Conservation (phyloP, 306 rosid genomes). For the Lotus japonicus region DNA sequence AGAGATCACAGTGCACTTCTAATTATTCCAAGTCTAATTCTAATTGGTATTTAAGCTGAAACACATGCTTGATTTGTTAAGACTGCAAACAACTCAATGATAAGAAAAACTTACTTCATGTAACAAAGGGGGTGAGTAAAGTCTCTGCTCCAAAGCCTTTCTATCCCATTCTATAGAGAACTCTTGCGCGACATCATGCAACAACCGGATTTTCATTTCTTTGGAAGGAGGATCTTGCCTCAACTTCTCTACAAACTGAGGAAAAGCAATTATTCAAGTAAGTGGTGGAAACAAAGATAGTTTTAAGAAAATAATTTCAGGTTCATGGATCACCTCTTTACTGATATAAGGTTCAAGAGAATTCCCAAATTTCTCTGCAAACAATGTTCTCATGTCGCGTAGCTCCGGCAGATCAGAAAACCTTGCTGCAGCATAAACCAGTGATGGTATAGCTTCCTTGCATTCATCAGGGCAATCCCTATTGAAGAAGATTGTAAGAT, state of each 20-base stretch:
- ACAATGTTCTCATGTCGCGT: constrained; percentile 59
- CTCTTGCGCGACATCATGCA: constrained; percentile 60
- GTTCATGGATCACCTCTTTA: constrained; percentile 48
- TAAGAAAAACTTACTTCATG: constrained; percentile 29
- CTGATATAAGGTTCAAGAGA: constrained; percentile 40
- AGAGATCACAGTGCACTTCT: neutral
- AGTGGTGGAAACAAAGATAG: constrained; percentile 11
- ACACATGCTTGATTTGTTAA: neutral
- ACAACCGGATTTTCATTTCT: constrained; percentile 64
- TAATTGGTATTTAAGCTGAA: neutral
- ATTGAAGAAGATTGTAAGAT: neutral
- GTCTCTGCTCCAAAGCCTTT: constrained; percentile 55
- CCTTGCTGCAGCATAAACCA: constrained; percentile 83
- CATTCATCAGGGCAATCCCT: constrained; percentile 79
- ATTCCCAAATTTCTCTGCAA: constrained; percentile 48
- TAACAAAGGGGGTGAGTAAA: constrained; percentile 23
- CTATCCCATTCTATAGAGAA: constrained; percentile 59
- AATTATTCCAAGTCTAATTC: neutral
- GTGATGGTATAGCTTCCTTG: constrained; percentile 61
- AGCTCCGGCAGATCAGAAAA: constrained; percentile 84
- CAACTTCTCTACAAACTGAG: constrained; percentile 55
- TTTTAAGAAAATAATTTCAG: neutral
- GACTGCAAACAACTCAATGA: neutral
- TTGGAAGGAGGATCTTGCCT: constrained; percentile 38
- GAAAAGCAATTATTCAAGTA: constrained; percentile 21